These are phyloP conservation scores for Cyberlindnera maclurae DNA, from an alignment of 805 yeast genomes.

Conservation along the genomic window DNA sequence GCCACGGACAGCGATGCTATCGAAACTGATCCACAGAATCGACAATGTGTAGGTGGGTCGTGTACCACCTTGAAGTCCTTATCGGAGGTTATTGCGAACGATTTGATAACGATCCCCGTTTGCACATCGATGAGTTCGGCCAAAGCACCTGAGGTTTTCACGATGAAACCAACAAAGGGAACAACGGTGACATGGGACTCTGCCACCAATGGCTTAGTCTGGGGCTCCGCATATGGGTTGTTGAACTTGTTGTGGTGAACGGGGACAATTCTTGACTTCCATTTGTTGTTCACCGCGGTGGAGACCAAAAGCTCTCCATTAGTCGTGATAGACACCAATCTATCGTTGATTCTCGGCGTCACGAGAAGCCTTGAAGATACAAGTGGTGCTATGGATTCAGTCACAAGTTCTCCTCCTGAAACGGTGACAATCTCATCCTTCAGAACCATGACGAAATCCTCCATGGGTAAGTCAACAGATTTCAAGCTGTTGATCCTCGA, in stretches of 20 bases:
- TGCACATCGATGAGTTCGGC: constrained; percentile 74
- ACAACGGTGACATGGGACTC: constrained; percentile 41
- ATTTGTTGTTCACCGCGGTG: constrained; percentile 51
- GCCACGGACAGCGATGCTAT: constrained; percentile 65
- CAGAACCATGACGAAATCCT: constrained; percentile 45
- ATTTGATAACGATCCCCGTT: constrained; percentile 63
- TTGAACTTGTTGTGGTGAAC: constrained; percentile 35
- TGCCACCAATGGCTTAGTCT: not conserved
- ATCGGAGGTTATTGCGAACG: constrained; percentile 54
- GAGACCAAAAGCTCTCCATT: constrained; percentile 51
- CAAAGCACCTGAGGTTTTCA: constrained; percentile 44
- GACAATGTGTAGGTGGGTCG: constrained; percentile 81
- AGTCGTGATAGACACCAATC: constrained; percentile 49
- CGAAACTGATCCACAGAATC: constrained; percentile 87
- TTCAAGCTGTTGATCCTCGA: constrained; percentile 29
- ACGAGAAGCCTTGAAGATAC: constrained; percentile 24
- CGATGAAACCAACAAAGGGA: constrained; percentile 69
- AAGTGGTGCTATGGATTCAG: no score
- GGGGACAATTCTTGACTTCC: constrained; percentile 50
- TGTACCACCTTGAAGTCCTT: constrained; percentile 65
- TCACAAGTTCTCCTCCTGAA: constrained; percentile 34
- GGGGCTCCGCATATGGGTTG: constrained; percentile 10
- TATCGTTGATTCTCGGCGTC: constrained; percentile 71
- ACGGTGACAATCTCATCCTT: constrained; percentile 38
- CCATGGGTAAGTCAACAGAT: constrained; percentile 22